These are phyloP conservation scores for Suillus tomentosus DNA, from an alignment of 768 basidiomycete genomes.

Conservation along the genomic window DNA sequence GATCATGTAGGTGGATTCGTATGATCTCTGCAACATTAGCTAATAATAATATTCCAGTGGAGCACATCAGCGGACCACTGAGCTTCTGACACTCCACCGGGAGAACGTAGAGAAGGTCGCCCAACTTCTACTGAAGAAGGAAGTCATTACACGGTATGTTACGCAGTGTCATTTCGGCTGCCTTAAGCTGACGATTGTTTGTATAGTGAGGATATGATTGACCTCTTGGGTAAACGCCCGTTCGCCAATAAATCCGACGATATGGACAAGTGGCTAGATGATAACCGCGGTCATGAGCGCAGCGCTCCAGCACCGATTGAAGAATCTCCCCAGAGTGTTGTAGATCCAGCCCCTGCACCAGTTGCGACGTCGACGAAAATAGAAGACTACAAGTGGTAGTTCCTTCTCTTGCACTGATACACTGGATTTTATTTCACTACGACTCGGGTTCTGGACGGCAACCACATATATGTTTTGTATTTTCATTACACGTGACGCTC, in stretches of 20 bases:
- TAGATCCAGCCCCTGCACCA: conserved; percentile 49
- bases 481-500: conserved; percentile 30
- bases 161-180: conserved; percentile 1
- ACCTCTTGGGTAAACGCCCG: conserved; percentile 79
- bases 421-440: conserved; percentile 7
- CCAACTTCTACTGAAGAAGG: conserved; percentile 86
- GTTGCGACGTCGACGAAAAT: conserved; percentile 45
- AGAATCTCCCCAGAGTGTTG: conserved; percentile 32
- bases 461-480: conserved; percentile 19
- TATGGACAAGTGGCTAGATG: conserved; percentile 98
- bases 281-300: conserved; percentile 59
- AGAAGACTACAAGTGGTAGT: conserved; percentile 28
- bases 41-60: conserved; percentile 39
- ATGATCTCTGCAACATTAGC: conserved; percentile 8
- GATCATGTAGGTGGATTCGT: conserved; percentile 62
- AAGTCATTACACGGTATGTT: conserved; percentile 87
- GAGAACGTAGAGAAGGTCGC: conserved; percentile 95
- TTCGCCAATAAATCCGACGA: conserved; percentile 80
- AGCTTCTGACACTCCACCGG: conserved; percentile 77
- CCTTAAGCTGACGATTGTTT: conserved; percentile 12
- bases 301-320: conserved; percentile 63
- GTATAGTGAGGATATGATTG: conserved; percentile 83
- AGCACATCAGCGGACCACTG: conserved; percentile 82
- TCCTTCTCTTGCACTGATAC: conserved; percentile 2
- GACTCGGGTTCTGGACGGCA: conserved; percentile 6